Conservation (phyloP, 2,329 filamentous ascomycete genomes). For the Penicillium psychrosexuale region DNA sequence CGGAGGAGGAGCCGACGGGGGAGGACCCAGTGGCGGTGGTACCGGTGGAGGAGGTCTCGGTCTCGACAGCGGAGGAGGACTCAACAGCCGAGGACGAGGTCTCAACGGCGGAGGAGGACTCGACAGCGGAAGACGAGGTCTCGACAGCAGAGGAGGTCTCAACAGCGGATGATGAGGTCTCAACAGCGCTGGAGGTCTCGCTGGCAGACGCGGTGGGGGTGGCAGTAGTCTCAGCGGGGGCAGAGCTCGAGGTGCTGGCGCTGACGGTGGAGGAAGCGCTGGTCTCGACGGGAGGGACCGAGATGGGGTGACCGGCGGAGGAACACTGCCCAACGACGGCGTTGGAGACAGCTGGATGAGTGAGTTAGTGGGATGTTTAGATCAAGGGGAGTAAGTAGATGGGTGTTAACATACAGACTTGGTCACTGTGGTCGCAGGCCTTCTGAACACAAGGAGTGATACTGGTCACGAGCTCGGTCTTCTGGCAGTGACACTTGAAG, state of each 20-base stretch:
- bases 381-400: too few relatives aligned
- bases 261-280: conserved; percentile 8
- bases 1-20: conserved; percentile 14
- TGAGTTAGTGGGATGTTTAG: not conserved
- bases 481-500: conserved; percentile 51
- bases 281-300: conserved; percentile 32
- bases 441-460: conserved; percentile 49
- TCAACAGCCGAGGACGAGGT: not conserved
- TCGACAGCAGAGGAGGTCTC: not conserved
- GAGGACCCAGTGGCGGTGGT: conserved; percentile 7
- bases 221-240: conserved; percentile 10
- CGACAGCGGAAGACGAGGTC: not conserved
- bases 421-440: conserved; percentile 41
- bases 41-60: not conserved
- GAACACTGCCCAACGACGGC: conserved; percentile 36
- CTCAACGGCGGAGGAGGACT: conserved; percentile 3
- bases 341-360: conserved; percentile 34
- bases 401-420: conserved; percentile 31
- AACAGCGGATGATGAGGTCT: not conserved
- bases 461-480: conserved; percentile 40
- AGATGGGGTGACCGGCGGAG: conserved; percentile 37
- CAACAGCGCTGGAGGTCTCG: conserved; percentile 9
- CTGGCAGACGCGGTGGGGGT: conserved; percentile 2
- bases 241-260: conserved; percentile 5
- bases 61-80: conserved; percentile 2